phyloP scores from a whole-genome alignment of 257 asterid genomes.

The Solanum chiquidenum region DNA sequence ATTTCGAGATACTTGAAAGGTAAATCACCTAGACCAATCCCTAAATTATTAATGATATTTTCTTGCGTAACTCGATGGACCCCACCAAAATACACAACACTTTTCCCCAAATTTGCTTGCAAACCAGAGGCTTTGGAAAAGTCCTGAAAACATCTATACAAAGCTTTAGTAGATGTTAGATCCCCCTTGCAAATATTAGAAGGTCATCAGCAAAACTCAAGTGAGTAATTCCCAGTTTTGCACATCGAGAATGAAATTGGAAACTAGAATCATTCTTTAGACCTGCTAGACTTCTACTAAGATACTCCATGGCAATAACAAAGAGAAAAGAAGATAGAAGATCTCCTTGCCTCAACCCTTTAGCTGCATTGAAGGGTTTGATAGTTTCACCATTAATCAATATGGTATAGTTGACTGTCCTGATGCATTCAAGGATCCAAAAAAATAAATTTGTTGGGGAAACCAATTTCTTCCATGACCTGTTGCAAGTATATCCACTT shows the following conservation, averaged over 20 bases:
- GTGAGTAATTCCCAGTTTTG: not conserved
- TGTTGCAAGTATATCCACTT: not conserved
- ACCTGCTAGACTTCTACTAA: not conserved
- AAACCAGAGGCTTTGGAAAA: not conserved
- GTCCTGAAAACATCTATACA: not conserved
- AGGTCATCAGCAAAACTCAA: not conserved
- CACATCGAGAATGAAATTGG: not conserved
- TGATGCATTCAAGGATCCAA: not conserved
- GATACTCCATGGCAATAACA: too few relatives aligned
- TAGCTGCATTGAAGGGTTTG: not conserved
- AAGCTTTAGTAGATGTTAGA: not conserved
- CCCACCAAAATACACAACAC: not conserved
- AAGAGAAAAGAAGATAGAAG: not conserved
- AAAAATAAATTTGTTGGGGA: not conserved
- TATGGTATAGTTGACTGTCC: not conserved
- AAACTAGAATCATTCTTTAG: not conserved
- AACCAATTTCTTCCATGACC: not conserved
- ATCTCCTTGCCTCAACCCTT: not conserved
- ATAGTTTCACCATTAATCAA: not conserved
- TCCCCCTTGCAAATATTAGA: not conserved
- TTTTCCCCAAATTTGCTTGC: not conserved
- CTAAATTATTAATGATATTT: too few relatives aligned
- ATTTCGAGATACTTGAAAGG: not conserved
- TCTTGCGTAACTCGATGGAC: not conserved
- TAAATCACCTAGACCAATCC: not conserved